These are phyloP conservation scores for Phanerochaete carnosa DNA, from an alignment of 768 basidiomycete species.

Conservation along the genomic window DNA sequence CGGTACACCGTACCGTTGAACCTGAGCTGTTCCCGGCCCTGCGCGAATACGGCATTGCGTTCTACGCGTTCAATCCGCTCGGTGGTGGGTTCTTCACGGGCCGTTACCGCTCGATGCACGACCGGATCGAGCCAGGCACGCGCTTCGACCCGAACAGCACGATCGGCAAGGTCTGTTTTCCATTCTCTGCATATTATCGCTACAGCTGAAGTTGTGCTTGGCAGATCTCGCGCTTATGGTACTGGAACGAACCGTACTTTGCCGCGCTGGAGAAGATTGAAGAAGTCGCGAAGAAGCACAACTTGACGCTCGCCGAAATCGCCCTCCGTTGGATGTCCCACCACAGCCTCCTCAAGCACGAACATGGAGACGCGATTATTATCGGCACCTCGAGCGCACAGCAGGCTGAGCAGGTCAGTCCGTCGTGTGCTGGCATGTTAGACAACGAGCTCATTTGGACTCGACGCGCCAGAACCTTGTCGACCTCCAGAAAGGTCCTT, in stretches of 20 bases:
- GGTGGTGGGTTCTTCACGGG: constrained; percentile 42
- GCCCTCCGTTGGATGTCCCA: constrained; percentile 46
- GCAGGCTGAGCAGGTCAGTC: constrained; percentile 43
- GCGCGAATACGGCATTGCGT: constrained; percentile 37
- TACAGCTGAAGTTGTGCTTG: background rate
- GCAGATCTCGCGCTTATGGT: constrained; percentile 38
- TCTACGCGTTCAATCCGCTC: constrained; percentile 38
- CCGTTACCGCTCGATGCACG: constrained; percentile 30
- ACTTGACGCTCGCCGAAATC: constrained; percentile 12
- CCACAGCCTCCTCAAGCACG: constrained; percentile 43
- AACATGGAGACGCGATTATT: constrained; percentile 48
- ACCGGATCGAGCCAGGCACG: constrained; percentile 44
- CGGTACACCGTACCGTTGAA: constrained; percentile 35
- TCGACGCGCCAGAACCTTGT: constrained; percentile 35
- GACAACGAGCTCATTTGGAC: constrained; percentile 27
- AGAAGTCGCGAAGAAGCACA: constrained; percentile 28
- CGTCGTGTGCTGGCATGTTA: no score
- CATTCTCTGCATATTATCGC: background rate
- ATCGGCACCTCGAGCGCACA: constrained; percentile 59
- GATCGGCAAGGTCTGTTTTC: constrained; percentile 41
- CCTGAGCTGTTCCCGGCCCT: constrained; percentile 41
- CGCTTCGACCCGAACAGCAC: constrained; percentile 48
- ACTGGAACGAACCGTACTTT: constrained; percentile 31
- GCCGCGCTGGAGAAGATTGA: constrained; percentile 30
- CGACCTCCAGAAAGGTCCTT: constrained; percentile 55